These are phyloP conservation scores for Choanephora cucurbitarum DNA, from an alignment of 371 early-diverging fungal genomes.

Conservation along the genomic window DNA sequence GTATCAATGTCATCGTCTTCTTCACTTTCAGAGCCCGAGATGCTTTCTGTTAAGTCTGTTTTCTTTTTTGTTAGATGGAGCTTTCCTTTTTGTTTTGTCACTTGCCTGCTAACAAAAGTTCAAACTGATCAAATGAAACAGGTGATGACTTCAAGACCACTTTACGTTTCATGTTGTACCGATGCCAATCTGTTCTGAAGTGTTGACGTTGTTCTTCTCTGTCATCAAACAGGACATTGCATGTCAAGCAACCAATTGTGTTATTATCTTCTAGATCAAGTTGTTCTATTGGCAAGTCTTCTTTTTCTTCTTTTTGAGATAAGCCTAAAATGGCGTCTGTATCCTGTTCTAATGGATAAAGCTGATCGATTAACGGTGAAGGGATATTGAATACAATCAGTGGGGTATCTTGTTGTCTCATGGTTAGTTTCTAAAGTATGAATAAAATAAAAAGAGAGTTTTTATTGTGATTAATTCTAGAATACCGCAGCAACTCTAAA, in stretches of 20 bases:
- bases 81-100: slow-evolving; percentile 5
- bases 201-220: slow-evolving; percentile 89
- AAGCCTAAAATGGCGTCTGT: slow-evolving; percentile 7
- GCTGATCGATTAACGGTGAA: slow-evolving; percentile 20
- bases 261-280: slow-evolving; percentile 15
- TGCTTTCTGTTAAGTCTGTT: slow-evolving; percentile 49
- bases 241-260: slow-evolving; percentile 71
- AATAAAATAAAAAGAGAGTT: too few species aligned
- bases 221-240: slow-evolving; percentile 82
- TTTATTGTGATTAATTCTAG: too few species aligned
- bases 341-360: slow-evolving; percentile 26
- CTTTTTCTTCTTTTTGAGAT: slow-evolving; percentile 8
- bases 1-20: slow-evolving; percentile 36
- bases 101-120: slow-evolving; percentile 66
- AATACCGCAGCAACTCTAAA: too few species aligned
- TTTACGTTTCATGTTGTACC: slow-evolving; percentile 96
- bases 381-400: slow-evolving; percentile 28
- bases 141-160: slow-evolving; percentile 77
- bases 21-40: slow-evolving; percentile 49
- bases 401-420: too few species aligned
- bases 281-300: slow-evolving; percentile 13
- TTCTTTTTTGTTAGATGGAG: neutral
- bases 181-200: slow-evolving; percentile 95
- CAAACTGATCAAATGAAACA: slow-evolving; percentile 80
- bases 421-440: too few species aligned